A percentile compares a stretch with the other conserved stretches of the same genome.
These are phyloP conservation scores for Lenzites betulinus DNA, from an alignment of 768 basidiomycete species.

Conservation along the genomic window DNA sequence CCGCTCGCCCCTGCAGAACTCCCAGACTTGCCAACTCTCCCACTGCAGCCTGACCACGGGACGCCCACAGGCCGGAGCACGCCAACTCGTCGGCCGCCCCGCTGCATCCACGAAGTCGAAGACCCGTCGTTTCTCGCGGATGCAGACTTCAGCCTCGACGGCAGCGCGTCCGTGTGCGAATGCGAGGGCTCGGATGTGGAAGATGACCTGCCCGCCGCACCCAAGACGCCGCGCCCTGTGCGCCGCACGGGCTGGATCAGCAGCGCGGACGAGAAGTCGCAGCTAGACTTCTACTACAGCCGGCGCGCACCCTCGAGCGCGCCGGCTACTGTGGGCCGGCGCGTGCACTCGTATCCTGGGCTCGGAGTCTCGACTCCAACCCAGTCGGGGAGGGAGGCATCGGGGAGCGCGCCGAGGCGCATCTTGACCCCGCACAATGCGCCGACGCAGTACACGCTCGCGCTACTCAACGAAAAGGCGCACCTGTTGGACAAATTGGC, in stretches of 20 bases:
- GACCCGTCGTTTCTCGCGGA: conserved; percentile 31
- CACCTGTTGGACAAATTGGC: conserved; percentile 57
- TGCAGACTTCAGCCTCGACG: conserved; percentile 9
- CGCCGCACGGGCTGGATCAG: conserved; percentile 58
- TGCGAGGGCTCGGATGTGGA: conserved; percentile 15
- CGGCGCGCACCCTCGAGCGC: conserved; percentile 2
- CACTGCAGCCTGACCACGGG: conserved; percentile 15
- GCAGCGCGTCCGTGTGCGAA: conserved; percentile 24
- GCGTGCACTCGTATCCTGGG: conserved; percentile 7
- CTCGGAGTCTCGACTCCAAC: neutral
- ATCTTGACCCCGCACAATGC: conserved; percentile 38
- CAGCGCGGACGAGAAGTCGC: conserved; percentile 51
- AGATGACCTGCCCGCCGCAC: conserved; percentile 7
- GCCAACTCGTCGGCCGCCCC: conserved; percentile 29
- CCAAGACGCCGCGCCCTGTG: conserved; percentile 33
- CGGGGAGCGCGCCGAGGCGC: conserved; percentile 9
- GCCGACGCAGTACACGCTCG: conserved; percentile 47
- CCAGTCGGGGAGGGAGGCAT: neutral
- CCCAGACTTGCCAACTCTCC: conserved; percentile 8
- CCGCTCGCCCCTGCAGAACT: conserved; percentile 15
- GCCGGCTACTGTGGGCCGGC: conserved; percentile 2
- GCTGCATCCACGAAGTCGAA: conserved; percentile 60
- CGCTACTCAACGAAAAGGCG: conserved; percentile 60
- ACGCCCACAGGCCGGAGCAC: conserved; percentile 6
- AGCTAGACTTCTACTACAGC: conserved; percentile 48